A percentile compares a stretch with the other conserved stretches of the same genome.
Conservation (phyloP, 2,329 filamentous ascomycete species). For the Mariannaea elegans region DNA sequence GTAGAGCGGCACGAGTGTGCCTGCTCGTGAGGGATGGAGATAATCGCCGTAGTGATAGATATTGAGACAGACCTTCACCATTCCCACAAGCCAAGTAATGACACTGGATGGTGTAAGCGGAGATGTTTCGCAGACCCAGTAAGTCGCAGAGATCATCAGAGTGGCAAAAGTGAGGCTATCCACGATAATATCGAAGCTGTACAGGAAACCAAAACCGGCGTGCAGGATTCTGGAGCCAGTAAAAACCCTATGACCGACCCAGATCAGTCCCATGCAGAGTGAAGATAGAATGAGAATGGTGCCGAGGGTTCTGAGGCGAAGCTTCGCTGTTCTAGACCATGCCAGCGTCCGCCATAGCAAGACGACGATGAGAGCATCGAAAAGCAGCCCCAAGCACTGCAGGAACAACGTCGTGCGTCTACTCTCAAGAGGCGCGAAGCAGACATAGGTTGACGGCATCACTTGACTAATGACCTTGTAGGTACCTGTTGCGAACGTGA, state of each 20-base stretch:
- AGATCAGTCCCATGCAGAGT: slow-evolving; percentile 49
- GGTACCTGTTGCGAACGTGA: slow-evolving; percentile 54
- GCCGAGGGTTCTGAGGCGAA: slow-evolving; percentile 56
- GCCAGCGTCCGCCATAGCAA: slow-evolving; percentile 61
- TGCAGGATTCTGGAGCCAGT: slow-evolving; percentile 31
- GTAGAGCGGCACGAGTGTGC: slow-evolving; percentile 50
- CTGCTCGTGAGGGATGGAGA: slow-evolving; percentile 50
- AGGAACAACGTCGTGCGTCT: slow-evolving; percentile 47
- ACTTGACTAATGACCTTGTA: slow-evolving; percentile 51
- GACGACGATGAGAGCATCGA: slow-evolving; percentile 58
- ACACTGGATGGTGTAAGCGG: slow-evolving; percentile 53
- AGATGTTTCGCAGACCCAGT: slow-evolving; percentile 58
- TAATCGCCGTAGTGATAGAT: slow-evolving; percentile 54
- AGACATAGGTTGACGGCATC: slow-evolving; percentile 60
- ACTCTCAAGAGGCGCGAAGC: slow-evolving; percentile 54
- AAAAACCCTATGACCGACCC: slow-evolving; percentile 45
- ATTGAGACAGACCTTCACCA: slow-evolving; percentile 47
- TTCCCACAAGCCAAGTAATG: slow-evolving; percentile 55
- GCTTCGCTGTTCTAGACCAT: slow-evolving; percentile 59
- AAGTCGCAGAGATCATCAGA: slow-evolving; percentile 54
- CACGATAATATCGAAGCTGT: slow-evolving; percentile 58
- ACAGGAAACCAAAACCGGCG: slow-evolving; percentile 53
- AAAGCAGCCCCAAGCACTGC: slow-evolving; percentile 54
- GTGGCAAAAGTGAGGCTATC: slow-evolving; percentile 57
- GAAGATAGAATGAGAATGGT: slow-evolving; percentile 53